These are phyloP conservation scores for Fomitopsis serialis DNA, from an alignment of 768 basidiomycete species.

Conservation along the genomic window DNA sequence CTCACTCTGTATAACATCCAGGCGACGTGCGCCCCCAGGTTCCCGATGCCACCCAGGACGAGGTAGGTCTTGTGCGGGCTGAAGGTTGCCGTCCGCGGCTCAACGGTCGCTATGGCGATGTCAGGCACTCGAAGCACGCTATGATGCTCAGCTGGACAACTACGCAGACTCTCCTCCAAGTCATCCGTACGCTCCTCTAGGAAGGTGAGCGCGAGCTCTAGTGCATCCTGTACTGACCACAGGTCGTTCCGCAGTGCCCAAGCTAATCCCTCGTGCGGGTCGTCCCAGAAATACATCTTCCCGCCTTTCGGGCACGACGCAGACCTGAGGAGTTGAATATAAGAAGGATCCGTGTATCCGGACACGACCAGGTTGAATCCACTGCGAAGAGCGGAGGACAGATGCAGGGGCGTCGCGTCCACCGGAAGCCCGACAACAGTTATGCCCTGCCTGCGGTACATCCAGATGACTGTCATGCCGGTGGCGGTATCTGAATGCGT, in stretches of 20 bases:
- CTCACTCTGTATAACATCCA: slow-evolving; percentile 37
- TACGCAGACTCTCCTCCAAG: no score
- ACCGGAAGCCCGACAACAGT: not conserved
- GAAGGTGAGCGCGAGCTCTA: not conserved
- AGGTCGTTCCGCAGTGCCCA: slow-evolving; percentile 2
- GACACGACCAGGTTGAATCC: slow-evolving; percentile 8
- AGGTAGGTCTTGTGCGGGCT: slow-evolving; percentile 28
- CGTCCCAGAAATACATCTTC: slow-evolving; percentile 9
- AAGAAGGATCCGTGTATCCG: not conserved
- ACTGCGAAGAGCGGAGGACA: not conserved
- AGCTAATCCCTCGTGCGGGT: slow-evolving; percentile 3
- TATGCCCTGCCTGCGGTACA: not conserved
- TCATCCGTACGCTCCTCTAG: no score
- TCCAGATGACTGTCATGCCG: not conserved
- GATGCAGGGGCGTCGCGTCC: not conserved
- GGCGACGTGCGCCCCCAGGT: slow-evolving; percentile 31
- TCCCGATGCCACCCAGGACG: slow-evolving; percentile 34
- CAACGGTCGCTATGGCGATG: no score
- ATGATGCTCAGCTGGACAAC: no score
- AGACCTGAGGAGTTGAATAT: not conserved
- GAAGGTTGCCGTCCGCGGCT: slow-evolving; percentile 12
- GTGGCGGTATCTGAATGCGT: slow-evolving; percentile 2
- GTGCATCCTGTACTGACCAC: slow-evolving; percentile 9
- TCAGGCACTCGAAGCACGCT: no score
- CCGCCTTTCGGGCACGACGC: no score